Evolutionary conservation across 352 stramenopile genomes (phyloP).

Genomic region (Globisporangium cederbergense): DNA sequence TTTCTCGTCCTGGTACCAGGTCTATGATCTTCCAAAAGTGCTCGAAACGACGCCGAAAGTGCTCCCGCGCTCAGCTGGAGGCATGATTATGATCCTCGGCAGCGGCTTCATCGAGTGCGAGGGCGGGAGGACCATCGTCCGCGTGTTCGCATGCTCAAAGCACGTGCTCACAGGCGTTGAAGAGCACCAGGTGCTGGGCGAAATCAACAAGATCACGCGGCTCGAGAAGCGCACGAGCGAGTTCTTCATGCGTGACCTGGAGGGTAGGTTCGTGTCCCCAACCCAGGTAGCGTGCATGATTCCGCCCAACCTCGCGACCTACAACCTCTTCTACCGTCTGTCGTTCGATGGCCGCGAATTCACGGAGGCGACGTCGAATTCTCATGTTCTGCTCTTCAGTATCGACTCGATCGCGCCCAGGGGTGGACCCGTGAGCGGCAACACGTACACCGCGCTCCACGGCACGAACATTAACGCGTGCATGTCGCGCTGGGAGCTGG

Average conservation of each 20-base stretch:
- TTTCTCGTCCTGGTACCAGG: conserved; percentile 26
- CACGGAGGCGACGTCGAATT: conserved; percentile 27
- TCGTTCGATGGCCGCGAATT: conserved; percentile 58
- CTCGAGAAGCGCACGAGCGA: conserved; percentile 26
- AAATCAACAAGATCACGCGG: conserved; percentile 29
- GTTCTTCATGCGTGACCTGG: conserved; percentile 49
- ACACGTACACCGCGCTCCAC: conserved; percentile 62
- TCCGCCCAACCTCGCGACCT: conserved; percentile 47
- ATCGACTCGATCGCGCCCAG: conserved; percentile 43
- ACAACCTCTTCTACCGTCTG: conserved; percentile 60
- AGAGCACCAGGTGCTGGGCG: conserved; percentile 26
- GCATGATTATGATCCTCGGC: conserved; percentile 43
- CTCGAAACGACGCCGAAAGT: conserved; percentile 39
- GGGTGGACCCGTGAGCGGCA: conserved; percentile 60
- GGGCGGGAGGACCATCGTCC: conserved; percentile 27
- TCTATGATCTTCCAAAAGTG: conserved; percentile 46
- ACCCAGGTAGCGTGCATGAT: conserved; percentile 36
- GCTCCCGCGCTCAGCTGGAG: conserved; percentile 51
- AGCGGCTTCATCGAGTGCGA: conserved; percentile 40
- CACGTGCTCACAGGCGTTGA: conserved; percentile 23
- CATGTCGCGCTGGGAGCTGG: conserved; percentile 22
- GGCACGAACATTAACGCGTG: conserved; percentile 63
- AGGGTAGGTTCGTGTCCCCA: conserved; percentile 34
- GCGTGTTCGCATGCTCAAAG: conserved; percentile 45
- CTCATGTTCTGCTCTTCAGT: conserved; percentile 55